A percentile compares a stretch with the other conserved stretches of the same genome.
These are phyloP conservation scores for Galeopsis tetrahit DNA, from an alignment of 257 asterid genomes.

Conservation along the genomic window DNA sequence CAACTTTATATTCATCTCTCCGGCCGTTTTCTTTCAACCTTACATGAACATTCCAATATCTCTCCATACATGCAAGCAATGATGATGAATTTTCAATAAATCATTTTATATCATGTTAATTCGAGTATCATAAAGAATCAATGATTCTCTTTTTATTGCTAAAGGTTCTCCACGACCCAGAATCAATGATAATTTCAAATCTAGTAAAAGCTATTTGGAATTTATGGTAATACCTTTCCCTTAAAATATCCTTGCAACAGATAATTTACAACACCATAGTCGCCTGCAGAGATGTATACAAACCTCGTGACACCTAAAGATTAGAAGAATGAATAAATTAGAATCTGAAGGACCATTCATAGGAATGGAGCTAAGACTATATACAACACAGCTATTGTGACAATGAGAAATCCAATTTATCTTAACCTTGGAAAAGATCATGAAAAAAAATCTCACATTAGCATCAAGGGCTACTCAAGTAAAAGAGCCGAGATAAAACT, in stretches of 20 bases:
- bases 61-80: neutral
- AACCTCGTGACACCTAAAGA: conserved; percentile 66
- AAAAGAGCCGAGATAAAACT: neutral
- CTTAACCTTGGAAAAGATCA: neutral
- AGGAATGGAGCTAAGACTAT: neutral
- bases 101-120: too few species aligned
- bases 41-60: neutral
- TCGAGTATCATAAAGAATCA: neutral
- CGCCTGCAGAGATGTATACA: conserved; percentile 82
- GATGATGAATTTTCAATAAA: neutral
- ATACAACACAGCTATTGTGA: neutral
- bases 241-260: conserved; percentile 68
- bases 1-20: conserved; percentile 7
- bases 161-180: neutral
- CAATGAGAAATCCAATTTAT: neutral
- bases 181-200: conserved; percentile 23
- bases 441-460: neutral
- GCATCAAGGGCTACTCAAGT: neutral
- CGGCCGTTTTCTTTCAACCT: neutral
- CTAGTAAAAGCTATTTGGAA: conserved; percentile 16
- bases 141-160: neutral
- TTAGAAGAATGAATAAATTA: conserved; percentile 20
- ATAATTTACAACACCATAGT: conserved; percentile 71
- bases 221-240: conserved; percentile 58
- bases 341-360: neutral